Conservation (phyloP, 2,329 filamentous ascomycete species). For the Fusarium ramigenum region DNA sequence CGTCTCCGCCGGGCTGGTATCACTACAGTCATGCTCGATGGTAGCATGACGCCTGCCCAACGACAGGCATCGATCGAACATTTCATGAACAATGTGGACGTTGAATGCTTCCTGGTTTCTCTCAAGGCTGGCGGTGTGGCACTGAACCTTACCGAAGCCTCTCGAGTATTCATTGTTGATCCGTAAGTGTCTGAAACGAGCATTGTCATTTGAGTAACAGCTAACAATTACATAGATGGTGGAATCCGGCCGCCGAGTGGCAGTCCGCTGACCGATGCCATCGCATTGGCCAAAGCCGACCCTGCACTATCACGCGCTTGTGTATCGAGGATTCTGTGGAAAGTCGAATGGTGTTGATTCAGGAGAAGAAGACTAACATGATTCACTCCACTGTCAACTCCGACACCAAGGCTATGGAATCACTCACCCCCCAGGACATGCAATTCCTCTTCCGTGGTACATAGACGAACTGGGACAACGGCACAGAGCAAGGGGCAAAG, state of each 20-base stretch:
- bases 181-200: slow-evolving; percentile 69
- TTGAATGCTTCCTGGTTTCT: slow-evolving; percentile 95
- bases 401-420: slow-evolving; percentile 90
- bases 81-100: slow-evolving; percentile 94
- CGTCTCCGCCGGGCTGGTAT: slow-evolving; percentile 95
- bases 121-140: slow-evolving; percentile 96
- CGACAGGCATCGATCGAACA: slow-evolving; percentile 93
- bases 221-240: slow-evolving; percentile 74
- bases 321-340: slow-evolving; percentile 98
- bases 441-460: slow-evolving; percentile 91
- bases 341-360: slow-evolving; percentile 91
- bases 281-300: slow-evolving; percentile 93
- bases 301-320: slow-evolving; percentile 91
- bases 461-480: slow-evolving; percentile 37
- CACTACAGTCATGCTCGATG: slow-evolving; percentile 97
- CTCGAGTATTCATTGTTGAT: slow-evolving; percentile 93
- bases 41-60: slow-evolving; percentile 94
- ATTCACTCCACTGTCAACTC: slow-evolving; percentile 97
- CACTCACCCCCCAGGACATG: slow-evolving; percentile 89
- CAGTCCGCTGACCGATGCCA: slow-evolving; percentile 94
- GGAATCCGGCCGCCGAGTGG: slow-evolving; percentile 99
- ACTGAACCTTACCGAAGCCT: slow-evolving; percentile 93
- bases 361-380: slow-evolving; percentile 99
- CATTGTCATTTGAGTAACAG: not conserved
- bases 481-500: not conserved